Evolutionary conservation across 768 basidiomycete species (phyloP).

Genomic region (Kwoniella mangroviensis): DNA sequence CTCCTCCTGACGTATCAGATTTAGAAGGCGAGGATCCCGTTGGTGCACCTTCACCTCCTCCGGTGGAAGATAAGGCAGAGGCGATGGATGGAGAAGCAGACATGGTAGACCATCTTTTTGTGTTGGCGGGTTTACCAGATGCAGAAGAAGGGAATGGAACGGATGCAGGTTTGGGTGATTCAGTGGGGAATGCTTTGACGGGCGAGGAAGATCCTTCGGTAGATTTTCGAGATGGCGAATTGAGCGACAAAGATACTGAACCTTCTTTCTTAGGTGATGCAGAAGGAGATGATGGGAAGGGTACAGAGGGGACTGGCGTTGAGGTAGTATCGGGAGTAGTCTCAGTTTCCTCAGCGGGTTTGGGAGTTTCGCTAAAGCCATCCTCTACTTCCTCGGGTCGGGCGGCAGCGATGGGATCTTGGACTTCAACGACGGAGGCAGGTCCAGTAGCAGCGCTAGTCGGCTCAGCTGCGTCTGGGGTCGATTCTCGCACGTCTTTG

Average conservation of each 20-base stretch:
- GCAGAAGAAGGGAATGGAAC: conserved; percentile 27
- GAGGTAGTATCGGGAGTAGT: background rate
- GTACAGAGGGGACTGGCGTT: background rate
- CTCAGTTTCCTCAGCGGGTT: background rate
- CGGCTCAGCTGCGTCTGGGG: background rate
- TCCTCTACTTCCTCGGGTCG: background rate
- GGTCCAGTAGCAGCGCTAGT: conserved; percentile 12
- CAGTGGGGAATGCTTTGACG: conserved; percentile 2
- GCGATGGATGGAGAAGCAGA: conserved; percentile 20
- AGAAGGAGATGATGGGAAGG: background rate
- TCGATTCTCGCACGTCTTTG: background rate
- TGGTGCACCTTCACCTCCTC: conserved; percentile 10
- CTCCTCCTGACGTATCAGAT: conserved; percentile 11
- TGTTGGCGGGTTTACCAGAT: conserved; percentile 14
- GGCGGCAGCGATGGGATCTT: conserved; percentile 5
- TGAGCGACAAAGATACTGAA: background rate
- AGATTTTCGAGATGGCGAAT: background rate
- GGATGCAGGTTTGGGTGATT: conserved; percentile 11
- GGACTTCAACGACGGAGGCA: background rate
- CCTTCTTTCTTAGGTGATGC: background rate
- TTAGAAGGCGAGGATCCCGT: background rate
- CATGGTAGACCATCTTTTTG: conserved; percentile 23
- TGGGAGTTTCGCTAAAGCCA: background rate
- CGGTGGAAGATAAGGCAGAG: conserved; percentile 26
- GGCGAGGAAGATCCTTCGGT: conserved; percentile 8